These are phyloP conservation scores for Xenoacremonium recifei DNA, from an alignment of 2,329 filamentous ascomycete species.

Conservation along the genomic window DNA sequence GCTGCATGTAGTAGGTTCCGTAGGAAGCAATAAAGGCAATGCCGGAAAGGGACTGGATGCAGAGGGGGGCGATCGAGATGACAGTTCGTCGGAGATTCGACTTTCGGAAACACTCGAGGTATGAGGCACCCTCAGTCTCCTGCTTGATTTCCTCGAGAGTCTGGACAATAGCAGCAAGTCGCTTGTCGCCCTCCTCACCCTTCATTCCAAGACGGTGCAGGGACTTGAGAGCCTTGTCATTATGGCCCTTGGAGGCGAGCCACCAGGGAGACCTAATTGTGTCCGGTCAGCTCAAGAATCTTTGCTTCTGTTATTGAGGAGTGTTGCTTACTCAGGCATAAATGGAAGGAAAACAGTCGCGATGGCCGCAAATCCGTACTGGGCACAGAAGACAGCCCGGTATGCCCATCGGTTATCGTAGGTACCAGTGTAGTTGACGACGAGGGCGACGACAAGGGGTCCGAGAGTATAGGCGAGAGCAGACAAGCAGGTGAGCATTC, in stretches of 20 bases:
- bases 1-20: conserved; percentile 42
- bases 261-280: conserved; percentile 34
- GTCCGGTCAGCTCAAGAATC: neutral
- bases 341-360: conserved; percentile 30
- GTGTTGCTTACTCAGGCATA: conserved; percentile 37
- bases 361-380: conserved; percentile 32
- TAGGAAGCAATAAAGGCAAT: conserved; percentile 36
- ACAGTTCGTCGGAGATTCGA: conserved; percentile 39
- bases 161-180: conserved; percentile 26
- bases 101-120: conserved; percentile 39
- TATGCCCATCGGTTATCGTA: conserved; percentile 32
- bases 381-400: conserved; percentile 29
- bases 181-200: conserved; percentile 25
- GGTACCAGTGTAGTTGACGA: conserved; percentile 30
- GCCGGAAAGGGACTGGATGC: conserved; percentile 34
- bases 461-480: conserved; percentile 31
- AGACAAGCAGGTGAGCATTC: conserved; percentile 27
- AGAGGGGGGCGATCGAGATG: conserved; percentile 35
- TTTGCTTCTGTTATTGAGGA: neutral
- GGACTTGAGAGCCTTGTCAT: conserved; percentile 33
- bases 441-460: conserved; percentile 29
- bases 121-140: conserved; percentile 37
- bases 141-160: conserved; percentile 32
- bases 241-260: conserved; percentile 31
- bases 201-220: conserved; percentile 31